A percentile compares a stretch with the other conserved stretches of the same genome.
Conservation (phyloP, 768 basidiomycete genomes). For the Termitomyces sp. region DNA sequence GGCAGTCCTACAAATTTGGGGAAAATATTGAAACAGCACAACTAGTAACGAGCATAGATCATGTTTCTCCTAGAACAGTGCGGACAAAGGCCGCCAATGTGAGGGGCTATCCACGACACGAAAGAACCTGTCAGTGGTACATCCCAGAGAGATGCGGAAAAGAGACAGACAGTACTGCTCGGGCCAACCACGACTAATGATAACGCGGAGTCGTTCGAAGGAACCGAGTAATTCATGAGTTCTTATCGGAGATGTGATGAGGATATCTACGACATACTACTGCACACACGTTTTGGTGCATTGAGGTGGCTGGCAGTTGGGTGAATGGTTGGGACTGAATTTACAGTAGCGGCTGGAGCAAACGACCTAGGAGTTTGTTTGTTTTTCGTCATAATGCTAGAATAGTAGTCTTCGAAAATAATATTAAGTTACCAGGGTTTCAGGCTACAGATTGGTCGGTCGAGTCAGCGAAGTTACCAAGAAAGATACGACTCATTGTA, state of each 20-base stretch:
- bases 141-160: background rate
- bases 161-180: slow-evolving; percentile 38
- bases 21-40: background rate
- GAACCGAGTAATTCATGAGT: background rate
- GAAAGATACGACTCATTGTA: background rate
- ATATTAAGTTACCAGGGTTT: background rate
- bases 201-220: background rate
- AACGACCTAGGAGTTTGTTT: background rate
- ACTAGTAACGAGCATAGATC: background rate
- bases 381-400: background rate
- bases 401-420: background rate
- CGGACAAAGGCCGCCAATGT: slow-evolving; percentile 36
- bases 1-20: background rate
- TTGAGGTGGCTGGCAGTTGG: slow-evolving; percentile 29
- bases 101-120: slow-evolving; percentile 29
- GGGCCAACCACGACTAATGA: slow-evolving; percentile 33
- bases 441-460: background rate
- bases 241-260: background rate
- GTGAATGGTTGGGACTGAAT: slow-evolving; percentile 49
- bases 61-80: slow-evolving; percentile 17
- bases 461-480: background rate
- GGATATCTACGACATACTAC: slow-evolving; percentile 30
- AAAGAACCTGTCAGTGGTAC: background rate
- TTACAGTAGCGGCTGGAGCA: slow-evolving; percentile 29
- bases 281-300: slow-evolving; percentile 39